Base-by-base conservation (phyloP, 805 yeast species). In the Peterozyma xylosa region DNA sequence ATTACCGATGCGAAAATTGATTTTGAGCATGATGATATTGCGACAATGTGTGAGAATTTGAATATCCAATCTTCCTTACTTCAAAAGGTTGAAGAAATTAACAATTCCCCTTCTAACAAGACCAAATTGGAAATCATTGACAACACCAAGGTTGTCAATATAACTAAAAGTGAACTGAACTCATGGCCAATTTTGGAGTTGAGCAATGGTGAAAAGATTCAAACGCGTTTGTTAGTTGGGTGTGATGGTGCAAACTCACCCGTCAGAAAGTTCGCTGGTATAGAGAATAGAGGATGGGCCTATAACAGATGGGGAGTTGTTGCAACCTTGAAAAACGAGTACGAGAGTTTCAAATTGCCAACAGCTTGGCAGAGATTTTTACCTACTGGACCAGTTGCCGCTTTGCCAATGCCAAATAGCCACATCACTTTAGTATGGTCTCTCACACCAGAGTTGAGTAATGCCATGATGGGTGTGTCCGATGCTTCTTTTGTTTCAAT, bases 221-320 rank as follows among this genome's bases (percentile, higher is more conserved):
- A 76, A 54, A 74, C 96, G 0, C 71, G 96, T 43, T 68, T 90
- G n/a, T 67, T 90, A 16, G 78, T 93, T 13, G 99, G 99, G 9
- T 96, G 96, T 35, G 99, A 93, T 60, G 99, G 99, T 1, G 88
- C 80, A 60, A 87, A 89, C 60, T 89, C 97, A 1, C 96, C 97
- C 0, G 98, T 86, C 5, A 74, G 97, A 39, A 71, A 74, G 49
- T 90, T 74, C 56, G 83, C 97, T 0, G 80, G 76, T 2, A 89
- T 93, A 44, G 82, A 80, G 56, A 78, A 95, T 2, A 73, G 96
- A 39, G 99, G 99, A 13, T 93, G 98, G 98, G 76, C 76, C 41
- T 93, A 93, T 63, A 71, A 82, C 52, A 73, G 87, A 40, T 86
- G 81, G 65, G 99, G 98, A 1, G 81, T 90, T n/a, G 99, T 93